Evolutionary conservation across 176 grass and related monocot species (phyloP).

Genomic region (Rhynchospora pubera): DNA sequence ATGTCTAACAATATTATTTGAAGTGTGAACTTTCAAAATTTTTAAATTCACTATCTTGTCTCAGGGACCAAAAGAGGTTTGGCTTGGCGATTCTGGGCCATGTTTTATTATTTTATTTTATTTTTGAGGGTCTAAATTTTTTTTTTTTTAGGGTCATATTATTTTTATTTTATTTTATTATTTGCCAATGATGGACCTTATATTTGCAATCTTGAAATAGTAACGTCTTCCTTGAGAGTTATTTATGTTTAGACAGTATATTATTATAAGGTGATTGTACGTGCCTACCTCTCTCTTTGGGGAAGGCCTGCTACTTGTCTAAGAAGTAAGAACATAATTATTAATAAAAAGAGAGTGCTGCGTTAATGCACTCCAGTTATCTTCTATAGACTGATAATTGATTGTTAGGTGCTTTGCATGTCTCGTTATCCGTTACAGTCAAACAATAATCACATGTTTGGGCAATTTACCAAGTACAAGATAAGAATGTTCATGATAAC

Average conservation of each 20-base stretch:
- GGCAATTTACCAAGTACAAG: not conserved
- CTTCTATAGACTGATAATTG: not conserved
- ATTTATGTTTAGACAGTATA: not conserved
- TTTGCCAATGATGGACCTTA: not conserved
- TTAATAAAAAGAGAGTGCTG: not conserved
- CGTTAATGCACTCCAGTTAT: slow-evolving; percentile 8
- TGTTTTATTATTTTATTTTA: no score
- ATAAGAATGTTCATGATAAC: not conserved
- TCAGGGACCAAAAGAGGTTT: not conserved
- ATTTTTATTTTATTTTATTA: no score
- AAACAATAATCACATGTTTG: not conserved
- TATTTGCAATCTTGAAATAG: not conserved
- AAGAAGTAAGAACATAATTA: not conserved
- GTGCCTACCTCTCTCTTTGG: not conserved
- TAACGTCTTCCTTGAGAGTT: not conserved
- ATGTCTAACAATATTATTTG: not conserved
- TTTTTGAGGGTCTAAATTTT: no score
- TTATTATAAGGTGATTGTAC: not conserved
- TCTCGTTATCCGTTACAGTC: not conserved
- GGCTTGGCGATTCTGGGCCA: not conserved
- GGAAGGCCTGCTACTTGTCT: not conserved
- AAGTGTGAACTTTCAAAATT: not conserved
- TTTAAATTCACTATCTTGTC: not conserved
- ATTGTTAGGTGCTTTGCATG: slow-evolving; percentile 13
- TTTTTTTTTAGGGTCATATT: no score